Conservation (phyloP, 306 rosid species). For the Boehmeria nivea region DNA sequence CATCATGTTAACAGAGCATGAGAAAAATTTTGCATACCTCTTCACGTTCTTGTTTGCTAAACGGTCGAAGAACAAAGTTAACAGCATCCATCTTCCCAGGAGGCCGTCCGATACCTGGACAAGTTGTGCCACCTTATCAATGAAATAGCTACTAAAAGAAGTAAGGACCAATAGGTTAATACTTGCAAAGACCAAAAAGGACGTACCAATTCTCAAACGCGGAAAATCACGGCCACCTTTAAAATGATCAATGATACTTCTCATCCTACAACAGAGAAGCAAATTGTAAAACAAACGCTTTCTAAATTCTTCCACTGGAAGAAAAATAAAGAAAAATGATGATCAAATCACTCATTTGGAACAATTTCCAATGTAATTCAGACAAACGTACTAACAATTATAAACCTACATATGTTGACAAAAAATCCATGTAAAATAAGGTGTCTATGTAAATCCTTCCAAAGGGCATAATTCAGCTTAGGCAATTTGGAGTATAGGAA, state of each 20-base stretch:
- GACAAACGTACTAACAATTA: no score
- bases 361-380: no score
- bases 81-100: constrained; percentile 69
- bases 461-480: no score
- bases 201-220: constrained; percentile 72
- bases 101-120: constrained; percentile 48
- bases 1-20: constrained; percentile 1
- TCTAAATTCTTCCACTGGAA: no score
- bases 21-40: constrained; percentile 44
- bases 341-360: no score
- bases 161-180: not conserved
- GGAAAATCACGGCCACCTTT: constrained; percentile 73
- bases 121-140: constrained; percentile 2
- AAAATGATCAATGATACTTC: constrained; percentile 74
- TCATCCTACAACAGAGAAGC: constrained; percentile 60
- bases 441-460: no score
- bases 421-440: no score
- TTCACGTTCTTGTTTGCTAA: constrained; percentile 66
- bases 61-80: constrained; percentile 71
- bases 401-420: no score
- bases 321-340: no score
- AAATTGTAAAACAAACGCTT: not conserved
- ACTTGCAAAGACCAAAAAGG: constrained; percentile 4
- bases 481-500: no score
- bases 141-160: not conserved